phyloP scores from a whole-genome alignment of 805 yeast species.

The Candida manassasensis region DNA sequence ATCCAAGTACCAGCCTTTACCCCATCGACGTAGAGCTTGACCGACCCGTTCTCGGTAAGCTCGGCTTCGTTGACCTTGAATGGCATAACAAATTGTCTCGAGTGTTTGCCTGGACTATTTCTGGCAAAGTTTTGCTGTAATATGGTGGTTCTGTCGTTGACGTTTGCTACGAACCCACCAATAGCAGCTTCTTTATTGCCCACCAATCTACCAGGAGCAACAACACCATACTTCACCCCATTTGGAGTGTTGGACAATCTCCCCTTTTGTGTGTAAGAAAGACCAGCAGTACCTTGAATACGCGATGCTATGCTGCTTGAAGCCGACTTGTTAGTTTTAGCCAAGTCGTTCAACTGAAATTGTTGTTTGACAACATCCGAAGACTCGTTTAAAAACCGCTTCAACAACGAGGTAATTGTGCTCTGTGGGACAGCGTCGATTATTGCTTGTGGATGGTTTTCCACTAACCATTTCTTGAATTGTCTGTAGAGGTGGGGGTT shows the following conservation, averaged over 20 bases:
- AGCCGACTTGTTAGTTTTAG: slow-evolving; percentile 13
- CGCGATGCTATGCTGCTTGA: slow-evolving; percentile 12
- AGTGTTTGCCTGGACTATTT: slow-evolving; percentile 37
- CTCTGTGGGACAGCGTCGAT: slow-evolving; percentile 17
- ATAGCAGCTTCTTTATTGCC: slow-evolving; percentile 49
- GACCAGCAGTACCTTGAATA: slow-evolving; percentile 70
- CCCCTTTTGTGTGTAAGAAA: slow-evolving; percentile 66
- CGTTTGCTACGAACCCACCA: slow-evolving; percentile 38
- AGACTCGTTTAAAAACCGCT: slow-evolving; percentile 26
- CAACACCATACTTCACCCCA: slow-evolving; percentile 51
- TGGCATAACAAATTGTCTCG: slow-evolving; percentile 40
- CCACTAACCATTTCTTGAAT: slow-evolving; percentile 52
- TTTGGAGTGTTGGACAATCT: slow-evolving; percentile 65
- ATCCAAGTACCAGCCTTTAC: slow-evolving; percentile 39
- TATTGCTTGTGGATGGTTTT: slow-evolving; percentile 41
- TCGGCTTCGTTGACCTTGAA: slow-evolving; percentile 38
- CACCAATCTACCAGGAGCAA: slow-evolving; percentile 67
- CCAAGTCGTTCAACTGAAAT: slow-evolving; percentile 19
- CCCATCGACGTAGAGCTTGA: slow-evolving; percentile 36
- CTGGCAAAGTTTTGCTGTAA: slow-evolving; percentile 38
- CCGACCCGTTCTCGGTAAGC: slow-evolving; percentile 31
- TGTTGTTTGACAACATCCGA: slow-evolving; percentile 18
- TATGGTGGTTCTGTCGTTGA: slow-evolving; percentile 30
- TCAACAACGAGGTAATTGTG: slow-evolving; percentile 24
- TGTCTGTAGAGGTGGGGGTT: slow-evolving; percentile 46